Percentiles rank a stretch among this genome's conserved stretches.
These are phyloP conservation scores for Mentha longifolia DNA, from an alignment of 257 asterid genomes.

Conservation along the genomic window DNA sequence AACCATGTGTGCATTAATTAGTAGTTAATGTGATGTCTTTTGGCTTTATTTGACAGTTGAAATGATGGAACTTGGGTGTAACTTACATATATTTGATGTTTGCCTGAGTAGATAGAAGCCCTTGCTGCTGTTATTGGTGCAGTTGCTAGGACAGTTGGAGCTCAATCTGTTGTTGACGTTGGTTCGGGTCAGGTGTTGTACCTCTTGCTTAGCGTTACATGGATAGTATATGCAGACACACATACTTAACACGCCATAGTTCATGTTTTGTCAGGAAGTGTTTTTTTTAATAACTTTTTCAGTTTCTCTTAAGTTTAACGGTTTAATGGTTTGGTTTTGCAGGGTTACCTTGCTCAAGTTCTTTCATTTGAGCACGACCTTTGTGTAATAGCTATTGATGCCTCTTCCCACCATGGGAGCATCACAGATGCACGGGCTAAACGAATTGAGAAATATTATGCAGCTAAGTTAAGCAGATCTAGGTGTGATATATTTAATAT, in stretches of 20 bases:
- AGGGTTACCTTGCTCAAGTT: conserved; percentile 97
- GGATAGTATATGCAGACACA: not conserved
- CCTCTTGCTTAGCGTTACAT: conserved; percentile 20
- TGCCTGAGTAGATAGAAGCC: conserved; percentile 63
- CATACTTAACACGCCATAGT: conserved; percentile 1
- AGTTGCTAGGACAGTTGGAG: conserved; percentile 63
- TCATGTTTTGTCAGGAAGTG: conserved; percentile 4
- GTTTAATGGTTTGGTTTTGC: conserved; percentile 31
- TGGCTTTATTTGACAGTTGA: conserved; percentile 17
- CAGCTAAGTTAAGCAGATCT: conserved; percentile 61
- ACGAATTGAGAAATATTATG: conserved; percentile 76
- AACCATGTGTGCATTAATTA: not conserved
- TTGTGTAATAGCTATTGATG: conserved; percentile 88
- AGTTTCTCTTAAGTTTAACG: conserved; percentile 16
- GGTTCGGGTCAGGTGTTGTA: conserved; percentile 91
- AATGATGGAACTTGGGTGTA: conserved; percentile 34
- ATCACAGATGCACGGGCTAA: conserved; percentile 81
- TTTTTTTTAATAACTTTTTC: too few species aligned
- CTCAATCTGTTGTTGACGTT: conserved; percentile 66
- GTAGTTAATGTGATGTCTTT: conserved; percentile 25
- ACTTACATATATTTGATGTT: conserved; percentile 36
- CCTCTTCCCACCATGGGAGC: conserved; percentile 83
- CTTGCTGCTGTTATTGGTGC: conserved; percentile 74
- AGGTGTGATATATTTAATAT: conserved; percentile 40
- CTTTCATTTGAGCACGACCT: conserved; percentile 80